Conservation (phyloP, 805 yeast genomes). For the Monosporozyma siamensis region DNA sequence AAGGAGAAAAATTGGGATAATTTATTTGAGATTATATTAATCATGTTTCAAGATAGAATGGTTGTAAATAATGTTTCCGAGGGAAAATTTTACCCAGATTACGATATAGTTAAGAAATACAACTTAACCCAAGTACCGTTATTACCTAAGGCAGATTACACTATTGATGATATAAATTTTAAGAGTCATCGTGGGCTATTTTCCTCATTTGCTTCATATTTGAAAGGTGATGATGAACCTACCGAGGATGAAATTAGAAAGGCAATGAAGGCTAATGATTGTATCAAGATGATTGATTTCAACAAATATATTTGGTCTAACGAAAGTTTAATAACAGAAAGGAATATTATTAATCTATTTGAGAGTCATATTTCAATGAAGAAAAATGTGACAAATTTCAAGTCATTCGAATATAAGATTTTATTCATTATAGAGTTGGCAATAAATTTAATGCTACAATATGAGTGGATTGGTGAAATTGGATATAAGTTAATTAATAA, state of each 20-base stretch:
- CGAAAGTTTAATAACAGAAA: constrained; percentile 24
- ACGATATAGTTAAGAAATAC: background rate
- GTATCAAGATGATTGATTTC: constrained; percentile 63
- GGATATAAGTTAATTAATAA: constrained; percentile 16
- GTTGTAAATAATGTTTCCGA: background rate
- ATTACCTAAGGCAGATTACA: constrained; percentile 1
- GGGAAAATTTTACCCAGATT: constrained; percentile 1
- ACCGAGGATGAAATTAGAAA: constrained; percentile 85
- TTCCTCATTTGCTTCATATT: constrained; percentile 83
- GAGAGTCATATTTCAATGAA: constrained; percentile 31
- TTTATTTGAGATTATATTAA: constrained; percentile 49
- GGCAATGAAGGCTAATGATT: constrained; percentile 72
- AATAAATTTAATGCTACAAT: constrained; percentile 22
- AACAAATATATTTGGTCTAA: constrained; percentile 45
- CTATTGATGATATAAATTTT: background rate
- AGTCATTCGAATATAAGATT: constrained; percentile 38
- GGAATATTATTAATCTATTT: constrained; percentile 27
- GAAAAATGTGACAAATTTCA: constrained; percentile 21
- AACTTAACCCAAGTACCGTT: background rate
- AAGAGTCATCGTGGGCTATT: constrained; percentile 64
- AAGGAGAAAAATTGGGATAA: constrained; percentile 45
- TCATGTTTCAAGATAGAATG: constrained; percentile 38
- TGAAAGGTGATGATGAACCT: constrained; percentile 94
- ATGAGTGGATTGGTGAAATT: constrained; percentile 27
- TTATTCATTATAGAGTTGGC: constrained; percentile 42